Percentiles rank a stretch among this genome's conserved stretches.
Conservation (phyloP, 306 rosid species). For the Glycine latifolia region DNA sequence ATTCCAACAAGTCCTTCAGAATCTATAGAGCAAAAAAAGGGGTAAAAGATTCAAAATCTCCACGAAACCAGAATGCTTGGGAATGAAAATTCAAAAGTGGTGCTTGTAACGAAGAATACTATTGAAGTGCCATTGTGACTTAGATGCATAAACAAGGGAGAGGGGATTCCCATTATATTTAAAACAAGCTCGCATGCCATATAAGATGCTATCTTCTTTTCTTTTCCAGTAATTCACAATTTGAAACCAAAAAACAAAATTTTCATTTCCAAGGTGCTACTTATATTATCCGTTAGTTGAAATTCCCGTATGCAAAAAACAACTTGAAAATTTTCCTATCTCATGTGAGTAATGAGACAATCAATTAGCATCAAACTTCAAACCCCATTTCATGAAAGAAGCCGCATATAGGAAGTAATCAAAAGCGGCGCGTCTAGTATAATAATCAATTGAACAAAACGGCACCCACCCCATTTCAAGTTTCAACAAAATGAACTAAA, state of each 20-base stretch:
- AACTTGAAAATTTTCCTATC: neutral
- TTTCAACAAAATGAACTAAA: neutral
- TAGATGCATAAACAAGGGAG: neutral
- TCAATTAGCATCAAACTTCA: neutral
- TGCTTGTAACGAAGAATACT: neutral
- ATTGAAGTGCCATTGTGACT: slow-evolving; percentile 3
- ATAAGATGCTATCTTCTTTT: neutral
- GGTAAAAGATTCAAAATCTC: neutral
- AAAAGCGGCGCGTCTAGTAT: neutral
- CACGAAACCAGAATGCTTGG: neutral
- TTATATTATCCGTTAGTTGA: slow-evolving; percentile 1
- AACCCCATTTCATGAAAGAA: neutral
- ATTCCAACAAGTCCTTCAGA: slow-evolving; percentile 75
- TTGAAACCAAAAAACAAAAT: slow-evolving; percentile 25
- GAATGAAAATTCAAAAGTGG: slow-evolving; percentile 21
- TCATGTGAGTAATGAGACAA: neutral
- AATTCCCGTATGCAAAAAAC: neutral
- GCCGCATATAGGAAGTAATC: neutral
- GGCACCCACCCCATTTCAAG: neutral
- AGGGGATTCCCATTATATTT: slow-evolving; percentile 10
- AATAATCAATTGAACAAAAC: slow-evolving; percentile 17
- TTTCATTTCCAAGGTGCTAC: slow-evolving; percentile 17
- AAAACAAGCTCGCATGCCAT: neutral
- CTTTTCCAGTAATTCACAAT: neutral
- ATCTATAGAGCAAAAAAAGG: slow-evolving; percentile 55